Conservation (phyloP, 1,284 basidiomycete species). For the Naganishia sp. region DNA sequence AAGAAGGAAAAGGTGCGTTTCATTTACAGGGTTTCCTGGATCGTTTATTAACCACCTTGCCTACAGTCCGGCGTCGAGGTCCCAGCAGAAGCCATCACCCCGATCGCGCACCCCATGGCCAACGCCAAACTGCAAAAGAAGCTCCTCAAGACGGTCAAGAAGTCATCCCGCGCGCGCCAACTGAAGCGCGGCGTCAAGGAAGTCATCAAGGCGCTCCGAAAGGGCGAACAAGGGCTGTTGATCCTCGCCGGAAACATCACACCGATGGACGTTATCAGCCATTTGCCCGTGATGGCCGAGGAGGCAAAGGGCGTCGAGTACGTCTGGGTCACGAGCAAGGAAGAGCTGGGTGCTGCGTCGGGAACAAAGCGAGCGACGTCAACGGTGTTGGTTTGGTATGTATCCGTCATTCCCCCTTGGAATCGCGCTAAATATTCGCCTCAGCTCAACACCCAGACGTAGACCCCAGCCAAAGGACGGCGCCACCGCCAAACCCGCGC, state of each 20-base stretch:
- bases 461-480: constrained; percentile 55
- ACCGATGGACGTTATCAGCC: constrained; percentile 96
- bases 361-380: constrained; percentile 97
- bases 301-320: constrained; percentile 88
- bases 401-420: constrained; percentile 36
- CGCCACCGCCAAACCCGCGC: constrained; percentile 60
- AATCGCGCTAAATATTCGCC: neutral
- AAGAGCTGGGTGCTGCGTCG: constrained; percentile 92
- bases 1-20: constrained; percentile 42
- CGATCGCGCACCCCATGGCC: constrained; percentile 85
- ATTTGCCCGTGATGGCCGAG: constrained; percentile 91
- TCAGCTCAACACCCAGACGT: constrained; percentile 47
- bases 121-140: constrained; percentile 89
- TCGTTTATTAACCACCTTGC: constrained; percentile 9
- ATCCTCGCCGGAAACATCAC: constrained; percentile 96
- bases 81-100: constrained; percentile 77
- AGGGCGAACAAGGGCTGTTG: constrained; percentile 91
- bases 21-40: neutral
- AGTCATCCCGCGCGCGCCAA: constrained; percentile 86
- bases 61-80: constrained; percentile 60
- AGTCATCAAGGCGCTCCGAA: constrained; percentile 91
- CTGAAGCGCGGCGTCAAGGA: constrained; percentile 95
- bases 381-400: constrained; percentile 80
- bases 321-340: constrained; percentile 62
- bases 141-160: constrained; percentile 88